These are phyloP conservation scores for Phialocephala sp. DNA, from an alignment of 2,329 filamentous ascomycete species.

Conservation along the genomic window DNA sequence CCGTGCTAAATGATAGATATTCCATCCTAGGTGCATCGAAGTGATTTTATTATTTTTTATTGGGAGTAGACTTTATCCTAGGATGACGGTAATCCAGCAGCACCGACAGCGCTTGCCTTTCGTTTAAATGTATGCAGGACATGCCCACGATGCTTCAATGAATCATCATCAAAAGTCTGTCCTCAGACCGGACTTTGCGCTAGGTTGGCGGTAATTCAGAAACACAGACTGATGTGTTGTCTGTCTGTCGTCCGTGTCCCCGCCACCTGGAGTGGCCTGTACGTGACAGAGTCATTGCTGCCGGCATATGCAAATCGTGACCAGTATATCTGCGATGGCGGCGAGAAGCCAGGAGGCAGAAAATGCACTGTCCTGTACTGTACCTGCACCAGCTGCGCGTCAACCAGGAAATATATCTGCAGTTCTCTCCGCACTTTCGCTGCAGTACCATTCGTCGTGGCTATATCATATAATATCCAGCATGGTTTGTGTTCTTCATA, in stretches of 20 bases:
- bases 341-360: too few species aligned
- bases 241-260: neutral
- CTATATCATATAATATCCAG: neutral
- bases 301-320: neutral
- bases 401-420: neutral
- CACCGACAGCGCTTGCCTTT: constrained; percentile 3
- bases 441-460: neutral
- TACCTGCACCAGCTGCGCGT: neutral
- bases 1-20: neutral
- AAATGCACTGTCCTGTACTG: neutral
- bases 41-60: neutral
- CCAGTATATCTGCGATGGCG: neutral
- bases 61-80: neutral
- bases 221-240: neutral
- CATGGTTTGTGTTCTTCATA: neutral
- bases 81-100: neutral
- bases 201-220: constrained; percentile 1
- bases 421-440: neutral
- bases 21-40: neutral
- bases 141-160: too few species aligned
- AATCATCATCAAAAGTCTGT: neutral
- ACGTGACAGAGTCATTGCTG: neutral
- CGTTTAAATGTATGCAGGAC: neutral
- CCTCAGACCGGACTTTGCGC: neutral
- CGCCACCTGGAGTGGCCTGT: neutral